phyloP scores from a whole-genome alignment of 2,329 filamentous ascomycete genomes.

The Grosmannia serpens region DNA sequence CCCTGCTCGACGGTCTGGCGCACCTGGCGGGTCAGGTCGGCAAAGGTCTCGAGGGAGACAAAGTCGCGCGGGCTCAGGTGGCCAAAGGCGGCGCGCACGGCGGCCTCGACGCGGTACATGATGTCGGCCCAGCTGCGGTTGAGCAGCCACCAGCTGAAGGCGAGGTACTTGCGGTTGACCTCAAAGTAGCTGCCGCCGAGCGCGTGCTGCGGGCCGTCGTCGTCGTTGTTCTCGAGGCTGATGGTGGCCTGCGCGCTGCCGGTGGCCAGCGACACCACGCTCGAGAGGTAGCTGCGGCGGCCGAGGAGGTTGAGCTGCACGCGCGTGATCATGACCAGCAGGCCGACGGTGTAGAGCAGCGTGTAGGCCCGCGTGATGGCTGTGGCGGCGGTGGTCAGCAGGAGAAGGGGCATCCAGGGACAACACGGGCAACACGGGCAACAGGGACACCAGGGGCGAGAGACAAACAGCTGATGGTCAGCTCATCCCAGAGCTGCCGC shows the following conservation, averaged over 20 bases:
- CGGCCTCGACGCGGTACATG: constrained; percentile 68
- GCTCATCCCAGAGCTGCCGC: constrained; percentile 90
- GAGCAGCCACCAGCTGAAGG: constrained; percentile 96
- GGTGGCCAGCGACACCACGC: constrained; percentile 81
- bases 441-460: neutral
- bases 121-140: constrained; percentile 82
- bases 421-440: neutral
- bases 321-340: constrained; percentile 83
- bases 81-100: constrained; percentile 85
- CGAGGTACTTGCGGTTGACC: constrained; percentile 87
- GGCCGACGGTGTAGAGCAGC: constrained; percentile 77
- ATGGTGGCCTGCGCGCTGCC: constrained; percentile 66
- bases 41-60: constrained; percentile 68
- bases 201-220: constrained; percentile 68
- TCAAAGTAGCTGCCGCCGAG: constrained; percentile 84
- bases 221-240: constrained; percentile 84
- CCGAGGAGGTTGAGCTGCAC: constrained; percentile 96
- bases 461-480: constrained; percentile 81
- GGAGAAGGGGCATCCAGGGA: neutral
- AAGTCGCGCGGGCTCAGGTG: constrained; percentile 79
- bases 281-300: constrained; percentile 88
- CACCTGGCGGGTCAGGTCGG: constrained; percentile 70
- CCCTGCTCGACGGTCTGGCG: constrained; percentile 65
- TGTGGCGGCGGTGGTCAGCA: constrained; percentile 21
- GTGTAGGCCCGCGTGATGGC: constrained; percentile 87